Evolutionary conservation across 2,329 filamentous ascomycete genomes (phyloP), one percentile per base, ranked within the genome.

Genomic region (Colletotrichum tropicicola): DNA sequence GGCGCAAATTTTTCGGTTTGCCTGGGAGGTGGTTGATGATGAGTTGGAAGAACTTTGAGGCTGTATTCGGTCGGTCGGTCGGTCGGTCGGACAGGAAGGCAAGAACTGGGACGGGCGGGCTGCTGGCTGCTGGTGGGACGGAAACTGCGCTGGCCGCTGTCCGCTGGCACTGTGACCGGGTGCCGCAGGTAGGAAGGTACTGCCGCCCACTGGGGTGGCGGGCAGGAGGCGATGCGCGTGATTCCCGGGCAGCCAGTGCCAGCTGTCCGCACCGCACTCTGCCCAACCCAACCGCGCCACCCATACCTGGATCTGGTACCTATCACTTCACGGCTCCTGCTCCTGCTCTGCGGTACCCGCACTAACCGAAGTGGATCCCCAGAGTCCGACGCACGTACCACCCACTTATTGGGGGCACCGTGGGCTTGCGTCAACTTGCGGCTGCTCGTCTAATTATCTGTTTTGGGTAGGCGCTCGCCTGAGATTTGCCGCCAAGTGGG

Each of bases 31-130:
- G 57, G 44, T 54, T 56, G 58, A 62, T 51, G 62, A 62, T 62
- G 57, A 65, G 61, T 62, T 65, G 62, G 51, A 56, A 56, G 62
- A 64, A 65, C 62, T 65, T 65, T 65, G 62, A 65, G 57, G 62
- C 62, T 65, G 62, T 65, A 53, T 54, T 53, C 62, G 62, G 62
- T 52, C 47, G 47, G 28, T 58, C 59, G 59, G 51, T 54, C 59
- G 59, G 41, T 54, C 59, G 57, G 61, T 62, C 51, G 62, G 62
- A 65, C 62, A 62, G 62, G 53, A 53, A 65, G 51, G 62, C 58
- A 45, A 65, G 61, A 37, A 60, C 52, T 62, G 59, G 57, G 48
- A 53, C 35, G 60, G 56, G 56, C 28, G 55, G 56, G 30, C 60
- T 59, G 52, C 28, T 30, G 48, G 32, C 28, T 48, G 43, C 43